Base-by-base conservation (phyloP, 2,329 filamentous ascomycete genomes). In the Cytospora piceae region DNA sequence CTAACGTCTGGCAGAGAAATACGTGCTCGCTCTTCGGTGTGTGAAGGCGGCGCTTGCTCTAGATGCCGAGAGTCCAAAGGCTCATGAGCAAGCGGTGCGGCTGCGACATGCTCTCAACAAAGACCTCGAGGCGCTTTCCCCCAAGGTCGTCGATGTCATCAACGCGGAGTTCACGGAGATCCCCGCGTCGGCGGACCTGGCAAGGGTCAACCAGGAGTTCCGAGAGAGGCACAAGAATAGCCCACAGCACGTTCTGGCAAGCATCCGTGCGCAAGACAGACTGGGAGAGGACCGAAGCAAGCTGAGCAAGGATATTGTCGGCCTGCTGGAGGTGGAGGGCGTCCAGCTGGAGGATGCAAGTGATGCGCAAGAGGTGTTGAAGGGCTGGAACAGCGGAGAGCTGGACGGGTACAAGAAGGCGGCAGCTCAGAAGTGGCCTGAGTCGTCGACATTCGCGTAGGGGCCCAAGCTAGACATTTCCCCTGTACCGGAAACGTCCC, bases 1-100 rank as follows among this genome's bases (percentile, higher is more conserved):
- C 77, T 74, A 78, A 58, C 6, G 4, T 32, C 8, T 32, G 22
- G 12, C 72, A 94, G 94, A 88, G 75, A 97, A 97, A 81, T 93
- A 91, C 73, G 80, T 96, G 53, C 89, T 96, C 67, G 94, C 95
- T 0, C 83, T 97, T 66, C 91, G 92, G 73, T 97, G 92, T 77
- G 85, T 99, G 62, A 87, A 91, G 58, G 89, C 91, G 22, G 89
- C 92, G 32, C 80, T 87, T 63, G 82, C 84, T 3, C 81, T 97
- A 39, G 89, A 95, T 68, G 77, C 88, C 3, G 82, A 87, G 55
- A 84, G 93, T 72, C 85, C 91, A 14, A 87, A 84, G 69, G 84
- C 94, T n/a, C 89, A 94, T 74, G 87, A 93, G 73, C 92, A 95
- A 75, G 82, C 85, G 34, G 80, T 90, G 53, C 85, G 87, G 65